Evolutionary conservation across 768 basidiomycete species (phyloP).

Genomic region (Podaxis sp.): DNA sequence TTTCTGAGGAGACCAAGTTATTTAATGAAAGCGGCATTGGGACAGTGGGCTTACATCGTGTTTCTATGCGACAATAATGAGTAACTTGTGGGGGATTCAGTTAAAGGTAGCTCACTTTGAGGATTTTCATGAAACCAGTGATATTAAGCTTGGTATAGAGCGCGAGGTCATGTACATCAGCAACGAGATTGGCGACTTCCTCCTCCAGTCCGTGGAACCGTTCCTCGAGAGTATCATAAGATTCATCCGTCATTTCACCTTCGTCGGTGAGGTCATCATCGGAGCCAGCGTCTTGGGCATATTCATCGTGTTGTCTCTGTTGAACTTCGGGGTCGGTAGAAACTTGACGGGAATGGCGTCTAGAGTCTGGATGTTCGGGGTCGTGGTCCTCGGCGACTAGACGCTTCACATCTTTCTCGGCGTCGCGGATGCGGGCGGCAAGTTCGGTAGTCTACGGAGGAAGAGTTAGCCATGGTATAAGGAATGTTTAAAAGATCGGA

Average conservation of each 20-base stretch:
- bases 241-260: constrained; percentile 38
- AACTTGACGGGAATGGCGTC: constrained; percentile 15
- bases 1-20: constrained; percentile 55
- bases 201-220: constrained; percentile 86
- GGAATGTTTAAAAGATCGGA: neutral
- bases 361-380: constrained; percentile 11
- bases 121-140: constrained; percentile 97
- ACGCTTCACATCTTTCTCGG: constrained; percentile 75
- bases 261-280: constrained; percentile 51
- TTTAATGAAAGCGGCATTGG: neutral
- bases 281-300: constrained; percentile 63
- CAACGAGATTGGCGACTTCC: constrained; percentile 91
- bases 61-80: constrained; percentile 50
- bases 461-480: neutral
- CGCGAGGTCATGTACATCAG: constrained; percentile 87
- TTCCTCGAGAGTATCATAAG: constrained; percentile 76
- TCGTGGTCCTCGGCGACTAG: constrained; percentile 59
- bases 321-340: constrained; percentile 57
- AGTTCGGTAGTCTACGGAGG: constrained; percentile 71
- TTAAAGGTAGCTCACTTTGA: constrained; percentile 56
- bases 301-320: constrained; percentile 34
- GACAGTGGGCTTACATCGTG: constrained; percentile 64
- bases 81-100: neutral
- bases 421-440: constrained; percentile 72
- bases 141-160: constrained; percentile 95